phyloP scores from a whole-genome alignment of 805 yeast species.

The Hermanozyma aechmeae region DNA sequence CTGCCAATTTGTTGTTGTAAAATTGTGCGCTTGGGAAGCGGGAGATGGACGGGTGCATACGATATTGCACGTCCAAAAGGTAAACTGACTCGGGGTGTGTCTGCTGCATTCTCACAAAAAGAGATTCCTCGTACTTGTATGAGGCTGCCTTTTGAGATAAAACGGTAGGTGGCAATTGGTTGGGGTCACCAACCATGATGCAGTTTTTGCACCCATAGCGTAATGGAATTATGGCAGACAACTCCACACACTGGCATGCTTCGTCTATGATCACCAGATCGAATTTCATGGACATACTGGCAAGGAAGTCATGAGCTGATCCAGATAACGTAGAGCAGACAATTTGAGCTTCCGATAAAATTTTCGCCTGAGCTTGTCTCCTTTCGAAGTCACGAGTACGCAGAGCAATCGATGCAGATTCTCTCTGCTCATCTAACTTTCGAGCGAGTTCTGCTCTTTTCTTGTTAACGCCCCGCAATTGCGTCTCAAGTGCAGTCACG shows the following conservation, averaged over 20 bases:
- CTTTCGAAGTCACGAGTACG: slow-evolving; percentile 74
- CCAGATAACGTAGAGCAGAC: slow-evolving; percentile 92
- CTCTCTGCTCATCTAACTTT: slow-evolving; percentile 72
- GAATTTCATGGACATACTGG: slow-evolving; percentile 65
- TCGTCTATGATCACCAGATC: slow-evolving; percentile 93
- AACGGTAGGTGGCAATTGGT: slow-evolving; percentile 96
- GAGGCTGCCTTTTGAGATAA: slow-evolving; percentile 80
- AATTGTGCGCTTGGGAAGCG: slow-evolving; percentile 79
- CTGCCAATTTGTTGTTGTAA: slow-evolving; percentile 60
- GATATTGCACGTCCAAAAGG: slow-evolving; percentile 82
- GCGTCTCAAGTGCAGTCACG: slow-evolving; percentile 37
- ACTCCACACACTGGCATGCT: slow-evolving; percentile 94
- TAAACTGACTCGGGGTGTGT: slow-evolving; percentile 52
- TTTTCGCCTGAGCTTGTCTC: slow-evolving; percentile 62
- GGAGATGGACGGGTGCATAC: slow-evolving; percentile 95
- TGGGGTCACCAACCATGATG: slow-evolving; percentile 98
- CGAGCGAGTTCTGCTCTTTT: slow-evolving; percentile 62
- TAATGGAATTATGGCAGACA: slow-evolving; percentile 85
- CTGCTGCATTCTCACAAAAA: slow-evolving; percentile 88
- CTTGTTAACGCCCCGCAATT: slow-evolving; percentile 47
- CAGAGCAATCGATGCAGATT: slow-evolving; percentile 53
- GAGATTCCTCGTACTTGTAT: slow-evolving; percentile 76
- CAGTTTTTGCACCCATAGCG: slow-evolving; percentile 85
- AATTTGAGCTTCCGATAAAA: slow-evolving; percentile 68
- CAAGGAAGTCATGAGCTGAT: slow-evolving; percentile 81